Conservation (phyloP, 1,284 basidiomycete species). For the Mixia osmundae region DNA sequence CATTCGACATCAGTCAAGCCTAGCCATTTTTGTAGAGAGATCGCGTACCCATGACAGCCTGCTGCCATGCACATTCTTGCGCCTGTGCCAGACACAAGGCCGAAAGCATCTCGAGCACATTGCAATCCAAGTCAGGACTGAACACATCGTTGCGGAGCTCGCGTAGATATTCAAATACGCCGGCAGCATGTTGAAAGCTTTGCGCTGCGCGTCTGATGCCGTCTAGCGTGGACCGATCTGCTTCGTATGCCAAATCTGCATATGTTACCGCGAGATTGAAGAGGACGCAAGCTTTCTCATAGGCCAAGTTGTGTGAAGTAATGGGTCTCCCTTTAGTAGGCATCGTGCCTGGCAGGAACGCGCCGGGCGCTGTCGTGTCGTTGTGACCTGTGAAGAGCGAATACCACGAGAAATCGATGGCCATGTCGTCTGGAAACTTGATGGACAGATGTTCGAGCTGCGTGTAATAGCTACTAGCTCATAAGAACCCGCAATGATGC, state of each 20-base stretch:
- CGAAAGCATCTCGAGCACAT: slow-evolving; percentile 38
- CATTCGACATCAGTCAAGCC: not conserved
- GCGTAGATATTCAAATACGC: slow-evolving; percentile 39
- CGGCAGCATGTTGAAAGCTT: slow-evolving; percentile 53
- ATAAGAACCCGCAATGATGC: not conserved
- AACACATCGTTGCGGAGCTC: slow-evolving; percentile 26
- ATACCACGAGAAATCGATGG: slow-evolving; percentile 33
- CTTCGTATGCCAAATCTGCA: slow-evolving; percentile 40
- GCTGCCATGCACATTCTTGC: slow-evolving; percentile 92
- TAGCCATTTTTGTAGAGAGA: not conserved
- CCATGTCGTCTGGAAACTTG: slow-evolving; percentile 46
- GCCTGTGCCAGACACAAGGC: slow-evolving; percentile 77
- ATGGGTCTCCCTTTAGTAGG: slow-evolving; percentile 26
- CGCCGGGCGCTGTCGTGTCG: slow-evolving; percentile 20
- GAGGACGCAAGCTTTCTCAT: slow-evolving; percentile 48
- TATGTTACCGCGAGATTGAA: slow-evolving; percentile 67
- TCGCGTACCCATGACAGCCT: slow-evolving; percentile 49
- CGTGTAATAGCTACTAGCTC: slow-evolving; percentile 6
- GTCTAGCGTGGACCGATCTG: slow-evolving; percentile 43
- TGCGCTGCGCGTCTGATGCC: slow-evolving; percentile 46
- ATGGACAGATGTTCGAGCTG: slow-evolving; percentile 60
- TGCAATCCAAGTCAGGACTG: slow-evolving; percentile 40
- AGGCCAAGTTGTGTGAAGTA: slow-evolving; percentile 44
- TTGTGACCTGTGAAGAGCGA: not conserved
- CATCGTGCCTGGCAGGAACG: slow-evolving; percentile 11